phyloP scores from a whole-genome alignment of 1,284 basidiomycete genomes.

The Leucoagaricus sp. region DNA sequence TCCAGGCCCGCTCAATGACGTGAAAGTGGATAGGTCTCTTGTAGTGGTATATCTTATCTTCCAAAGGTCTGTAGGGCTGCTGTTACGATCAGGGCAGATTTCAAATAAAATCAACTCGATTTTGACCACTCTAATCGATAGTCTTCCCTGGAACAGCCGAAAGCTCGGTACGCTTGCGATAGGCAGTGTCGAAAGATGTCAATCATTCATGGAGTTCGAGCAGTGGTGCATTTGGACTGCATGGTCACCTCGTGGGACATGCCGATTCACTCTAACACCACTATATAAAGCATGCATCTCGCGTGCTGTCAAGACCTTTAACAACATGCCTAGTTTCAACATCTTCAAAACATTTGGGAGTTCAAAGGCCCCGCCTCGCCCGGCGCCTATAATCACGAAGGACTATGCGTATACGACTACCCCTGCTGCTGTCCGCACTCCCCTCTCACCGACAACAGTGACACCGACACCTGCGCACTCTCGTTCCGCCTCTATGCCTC shows the following conservation, averaged over 20 bases:
- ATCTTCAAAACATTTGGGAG: conserved; percentile 24
- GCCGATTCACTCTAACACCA: background rate
- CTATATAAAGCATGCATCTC: conserved; percentile 4
- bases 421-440: background rate
- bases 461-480: background rate
- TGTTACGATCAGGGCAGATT: background rate
- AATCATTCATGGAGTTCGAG: conserved; percentile 7
- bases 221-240: conserved; percentile 8
- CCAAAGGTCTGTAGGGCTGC: background rate
- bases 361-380: conserved; percentile 6
- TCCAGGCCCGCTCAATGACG: conserved; percentile 20
- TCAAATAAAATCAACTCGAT: background rate
- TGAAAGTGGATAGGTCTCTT: background rate
- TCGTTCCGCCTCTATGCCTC: conserved; percentile 10
- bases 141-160: background rate
- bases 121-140: background rate
- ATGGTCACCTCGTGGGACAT: conserved; percentile 26
- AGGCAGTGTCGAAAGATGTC: conserved; percentile 2
- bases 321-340: conserved; percentile 28
- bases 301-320: background rate
- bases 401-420: conserved; percentile 13
- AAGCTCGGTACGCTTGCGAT: background rate
- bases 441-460: background rate
- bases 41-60: background rate
- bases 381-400: conserved; percentile 6